Conservation (phyloP, 331 rosid species). For the Phaseolus coccineus region DNA sequence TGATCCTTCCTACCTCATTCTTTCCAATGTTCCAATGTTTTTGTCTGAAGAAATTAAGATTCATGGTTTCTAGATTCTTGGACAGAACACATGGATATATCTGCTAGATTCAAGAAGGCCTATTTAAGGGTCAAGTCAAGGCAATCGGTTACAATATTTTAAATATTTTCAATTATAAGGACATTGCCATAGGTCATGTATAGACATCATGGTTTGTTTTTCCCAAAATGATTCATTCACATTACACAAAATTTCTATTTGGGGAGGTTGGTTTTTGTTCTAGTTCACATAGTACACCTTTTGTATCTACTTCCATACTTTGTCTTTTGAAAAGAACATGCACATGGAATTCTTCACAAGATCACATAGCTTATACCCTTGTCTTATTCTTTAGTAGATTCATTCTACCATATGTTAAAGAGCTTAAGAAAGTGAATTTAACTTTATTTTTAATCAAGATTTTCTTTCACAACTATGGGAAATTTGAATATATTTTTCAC, state of each 20-base stretch:
- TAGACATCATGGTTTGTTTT: neutral
- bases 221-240: neutral
- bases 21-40: neutral
- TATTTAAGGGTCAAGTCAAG: neutral
- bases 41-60: neutral
- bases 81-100: neutral
- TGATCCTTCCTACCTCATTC: neutral
- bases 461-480: too few relatives aligned
- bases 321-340: too few relatives aligned
- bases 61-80: slow-evolving; percentile 1
- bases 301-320: too few relatives aligned
- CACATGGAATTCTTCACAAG: too few relatives aligned
- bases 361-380: too few relatives aligned
- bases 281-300: too few relatives aligned
- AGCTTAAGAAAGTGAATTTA: too few relatives aligned
- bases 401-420: too few relatives aligned
- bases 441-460: too few relatives aligned
- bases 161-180: neutral
- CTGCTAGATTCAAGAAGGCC: neutral
- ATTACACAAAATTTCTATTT: neutral
- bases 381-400: too few relatives aligned
- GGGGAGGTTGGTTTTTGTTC: too few relatives aligned
- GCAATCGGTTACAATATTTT: neutral
- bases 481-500: too few relatives aligned
- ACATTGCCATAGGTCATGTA: neutral